Evolutionary conservation across 345 rosid genomes (phyloP).

Genomic region (Eucalyptus curtisii): DNA sequence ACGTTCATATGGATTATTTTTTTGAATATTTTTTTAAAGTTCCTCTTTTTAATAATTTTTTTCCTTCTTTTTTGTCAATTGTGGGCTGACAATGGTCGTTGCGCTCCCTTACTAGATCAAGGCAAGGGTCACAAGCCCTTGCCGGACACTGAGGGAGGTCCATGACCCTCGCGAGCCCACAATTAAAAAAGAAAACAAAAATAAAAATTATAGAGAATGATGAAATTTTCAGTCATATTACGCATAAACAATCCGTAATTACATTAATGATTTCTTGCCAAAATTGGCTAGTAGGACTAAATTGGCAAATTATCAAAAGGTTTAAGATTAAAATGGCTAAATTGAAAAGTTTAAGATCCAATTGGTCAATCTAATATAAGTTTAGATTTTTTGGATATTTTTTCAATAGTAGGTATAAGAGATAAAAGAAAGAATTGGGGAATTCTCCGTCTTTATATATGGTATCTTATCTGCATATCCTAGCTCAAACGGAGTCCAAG

Average conservation of each 20-base stretch:
- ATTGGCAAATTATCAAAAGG: background rate
- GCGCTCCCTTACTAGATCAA: background rate
- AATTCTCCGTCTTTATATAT: background rate
- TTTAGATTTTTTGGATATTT: background rate
- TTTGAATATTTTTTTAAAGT: background rate
- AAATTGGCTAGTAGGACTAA: background rate
- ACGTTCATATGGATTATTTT: fast-evolving
- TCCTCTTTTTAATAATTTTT: background rate
- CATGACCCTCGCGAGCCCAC: background rate
- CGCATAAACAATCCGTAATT: fast-evolving
- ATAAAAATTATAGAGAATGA: background rate
- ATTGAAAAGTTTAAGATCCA: background rate
- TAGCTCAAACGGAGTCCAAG: background rate
- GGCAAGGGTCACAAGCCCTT: background rate
- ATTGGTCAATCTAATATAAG: background rate
- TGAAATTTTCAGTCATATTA: background rate
- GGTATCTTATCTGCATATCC: background rate
- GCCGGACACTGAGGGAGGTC: background rate
- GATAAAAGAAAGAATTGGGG: background rate
- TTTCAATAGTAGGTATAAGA: background rate
- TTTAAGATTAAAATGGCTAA: background rate
- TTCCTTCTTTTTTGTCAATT: background rate
- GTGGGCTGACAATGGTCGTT: fast-evolving
- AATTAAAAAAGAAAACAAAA: background rate
- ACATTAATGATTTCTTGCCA: background rate